Evolutionary conservation across 192 early-diverging fungal genomes (phyloP).

Genomic region (Chytriomyces sp.): DNA sequence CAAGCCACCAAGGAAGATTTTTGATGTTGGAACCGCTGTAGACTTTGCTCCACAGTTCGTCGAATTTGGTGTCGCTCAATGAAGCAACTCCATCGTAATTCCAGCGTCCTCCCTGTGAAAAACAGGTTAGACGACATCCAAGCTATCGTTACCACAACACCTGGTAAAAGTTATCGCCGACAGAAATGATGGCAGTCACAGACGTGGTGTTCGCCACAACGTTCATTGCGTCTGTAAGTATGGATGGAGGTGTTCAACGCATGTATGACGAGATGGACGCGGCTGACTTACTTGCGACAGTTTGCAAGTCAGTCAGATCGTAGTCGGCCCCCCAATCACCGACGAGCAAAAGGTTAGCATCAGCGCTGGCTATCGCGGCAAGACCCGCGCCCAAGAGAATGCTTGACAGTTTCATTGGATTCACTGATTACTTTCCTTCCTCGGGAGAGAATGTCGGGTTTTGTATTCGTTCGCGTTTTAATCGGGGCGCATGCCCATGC

Average conservation of each 20-base stretch:
- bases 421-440: no score
- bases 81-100: neutral
- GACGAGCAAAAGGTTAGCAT: constrained; percentile 2
- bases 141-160: no score
- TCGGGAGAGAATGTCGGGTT: no score
- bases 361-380: no score
- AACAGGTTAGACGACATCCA: no score
- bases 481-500: no score
- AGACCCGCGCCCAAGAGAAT: no score
- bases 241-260: no score
- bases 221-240: neutral
- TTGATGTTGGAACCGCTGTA: neutral
- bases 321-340: constrained; percentile 19
- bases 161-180: constrained; percentile 19
- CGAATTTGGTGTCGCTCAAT: constrained; percentile 4
- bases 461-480: no score
- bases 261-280: no score
- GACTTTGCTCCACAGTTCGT: neutral
- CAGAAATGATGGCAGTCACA: neutral
- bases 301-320: neutral
- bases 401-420: no score
- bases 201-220: neutral
- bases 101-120: neutral
- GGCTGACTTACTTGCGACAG: no score
- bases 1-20: constrained; percentile 5